Evolutionary conservation across 805 yeast species (phyloP).

Genomic region (Wickerhamiella siamensis): DNA sequence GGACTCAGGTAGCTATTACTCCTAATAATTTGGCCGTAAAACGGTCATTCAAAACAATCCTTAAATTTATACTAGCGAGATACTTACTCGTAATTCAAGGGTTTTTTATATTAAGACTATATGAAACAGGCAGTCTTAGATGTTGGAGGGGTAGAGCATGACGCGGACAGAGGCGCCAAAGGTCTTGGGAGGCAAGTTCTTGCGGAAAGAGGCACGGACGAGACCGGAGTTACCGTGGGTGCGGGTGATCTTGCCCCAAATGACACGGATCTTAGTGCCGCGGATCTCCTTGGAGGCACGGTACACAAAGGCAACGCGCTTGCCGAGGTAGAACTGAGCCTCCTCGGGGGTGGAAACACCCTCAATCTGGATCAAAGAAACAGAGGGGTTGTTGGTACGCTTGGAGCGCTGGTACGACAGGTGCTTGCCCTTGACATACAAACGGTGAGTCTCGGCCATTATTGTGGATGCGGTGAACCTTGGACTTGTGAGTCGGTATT

Average conservation of each 20-base stretch:
- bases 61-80: constrained; percentile 1
- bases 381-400: constrained; percentile 95
- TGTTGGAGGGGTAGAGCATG: constrained; percentile 99
- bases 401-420: constrained; percentile 99
- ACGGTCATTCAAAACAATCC: neutral
- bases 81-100: neutral
- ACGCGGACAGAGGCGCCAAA: constrained; percentile 99
- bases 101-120: constrained; percentile 4
- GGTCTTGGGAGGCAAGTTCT: constrained; percentile 98
- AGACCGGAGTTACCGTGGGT: constrained; percentile 98
- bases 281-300: constrained; percentile 94
- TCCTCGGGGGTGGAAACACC: constrained; percentile 86
- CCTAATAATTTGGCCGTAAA: too few species aligned
- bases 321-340: constrained; percentile 98
- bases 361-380: constrained; percentile 92
- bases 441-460: constrained; percentile 22
- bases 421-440: constrained; percentile 99
- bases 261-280: constrained; percentile 98
- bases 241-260: constrained; percentile 99
- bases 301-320: constrained; percentile 99
- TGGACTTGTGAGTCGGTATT: neutral
- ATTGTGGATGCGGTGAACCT: constrained; percentile 4
- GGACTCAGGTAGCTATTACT: too few species aligned
- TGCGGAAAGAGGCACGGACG: constrained; percentile 97
- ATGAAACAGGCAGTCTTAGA: constrained; percentile 35